Evolutionary conservation across 495 filamentous ascomycete species (phyloP).

Genomic region (Melanomma pulvis-pyrius): DNA sequence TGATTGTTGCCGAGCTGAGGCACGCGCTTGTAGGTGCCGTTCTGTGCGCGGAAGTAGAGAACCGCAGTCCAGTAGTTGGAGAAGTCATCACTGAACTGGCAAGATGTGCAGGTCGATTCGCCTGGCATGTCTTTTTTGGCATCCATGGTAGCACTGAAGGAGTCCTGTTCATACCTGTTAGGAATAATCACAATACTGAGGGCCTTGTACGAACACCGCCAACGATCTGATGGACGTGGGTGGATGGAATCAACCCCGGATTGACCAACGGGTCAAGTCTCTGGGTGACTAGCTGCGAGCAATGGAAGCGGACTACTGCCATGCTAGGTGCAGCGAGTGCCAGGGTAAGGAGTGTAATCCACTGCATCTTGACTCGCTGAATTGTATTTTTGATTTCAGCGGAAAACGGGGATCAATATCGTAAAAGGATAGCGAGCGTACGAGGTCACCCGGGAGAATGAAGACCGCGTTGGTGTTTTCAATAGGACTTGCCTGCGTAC

Average conservation of each 20-base stretch:
- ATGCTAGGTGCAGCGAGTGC: constrained; percentile 26
- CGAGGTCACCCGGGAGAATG: not conserved
- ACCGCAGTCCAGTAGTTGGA: constrained; percentile 33
- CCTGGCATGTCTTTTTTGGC: constrained; percentile 31
- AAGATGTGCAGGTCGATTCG: constrained; percentile 36
- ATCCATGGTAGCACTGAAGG: constrained; percentile 33
- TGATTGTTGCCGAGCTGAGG: constrained; percentile 21
- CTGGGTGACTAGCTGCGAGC: constrained; percentile 33
- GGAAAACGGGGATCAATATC: not conserved
- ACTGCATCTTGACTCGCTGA: constrained; percentile 18
- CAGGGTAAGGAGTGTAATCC: constrained; percentile 20
- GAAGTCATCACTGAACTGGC: constrained; percentile 36
- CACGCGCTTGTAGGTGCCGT: constrained; percentile 34
- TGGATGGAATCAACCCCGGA: constrained; percentile 34
- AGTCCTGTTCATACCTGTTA: constrained; percentile 7
- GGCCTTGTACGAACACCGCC: constrained; percentile 46
- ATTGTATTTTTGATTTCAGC: not conserved
- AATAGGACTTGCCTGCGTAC: not conserved
- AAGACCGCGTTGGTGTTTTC: not conserved
- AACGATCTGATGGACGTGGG: constrained; percentile 54
- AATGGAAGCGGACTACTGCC: constrained; percentile 34
- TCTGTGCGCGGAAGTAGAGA: constrained; percentile 31
- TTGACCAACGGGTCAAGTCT: constrained; percentile 32
- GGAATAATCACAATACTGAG: not conserved
- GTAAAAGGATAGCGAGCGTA: not conserved